Evolutionary conservation across 2,329 filamentous ascomycete species (phyloP).

Genomic region (Tricladium varicosporioides): DNA sequence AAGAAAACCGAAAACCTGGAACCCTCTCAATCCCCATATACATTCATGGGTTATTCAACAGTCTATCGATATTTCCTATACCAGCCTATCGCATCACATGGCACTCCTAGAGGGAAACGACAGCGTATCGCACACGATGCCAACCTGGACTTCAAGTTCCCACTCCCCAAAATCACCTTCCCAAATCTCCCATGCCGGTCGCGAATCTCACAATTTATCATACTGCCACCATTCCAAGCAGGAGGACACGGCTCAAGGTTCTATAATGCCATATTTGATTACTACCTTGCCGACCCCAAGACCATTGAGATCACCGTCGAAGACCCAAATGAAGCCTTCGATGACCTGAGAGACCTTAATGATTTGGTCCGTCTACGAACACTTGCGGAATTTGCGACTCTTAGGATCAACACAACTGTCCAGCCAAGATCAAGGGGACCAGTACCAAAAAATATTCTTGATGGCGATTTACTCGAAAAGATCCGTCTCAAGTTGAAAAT

Average conservation of each 20-base stretch:
- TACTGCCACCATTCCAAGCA: slow-evolving; percentile 83
- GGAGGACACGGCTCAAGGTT: slow-evolving; percentile 76
- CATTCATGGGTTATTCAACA: slow-evolving; percentile 85
- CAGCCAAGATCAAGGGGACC: slow-evolving; percentile 47
- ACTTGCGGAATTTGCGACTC: slow-evolving; percentile 53
- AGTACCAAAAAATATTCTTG: slow-evolving; percentile 55
- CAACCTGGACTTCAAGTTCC: slow-evolving; percentile 40
- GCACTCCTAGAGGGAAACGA: slow-evolving; percentile 35
- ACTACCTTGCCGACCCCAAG: slow-evolving; percentile 59
- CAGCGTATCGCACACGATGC: slow-evolving; percentile 31
- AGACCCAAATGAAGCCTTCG: slow-evolving; percentile 86
- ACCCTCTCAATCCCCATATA: slow-evolving; percentile 58
- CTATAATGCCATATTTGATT: slow-evolving; percentile 75
- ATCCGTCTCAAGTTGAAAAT: slow-evolving; percentile 68
- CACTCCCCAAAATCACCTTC: slow-evolving; percentile 39
- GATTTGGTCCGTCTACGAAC: slow-evolving; percentile 66
- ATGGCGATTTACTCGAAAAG: slow-evolving; percentile 51
- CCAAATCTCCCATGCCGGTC: slow-evolving; percentile 70
- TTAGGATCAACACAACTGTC: slow-evolving; percentile 54
- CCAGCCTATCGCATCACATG: slow-evolving; percentile 45
- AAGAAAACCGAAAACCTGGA: slow-evolving; percentile 48
- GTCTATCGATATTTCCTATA: slow-evolving; percentile 82
- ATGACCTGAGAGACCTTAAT: slow-evolving; percentile 73
- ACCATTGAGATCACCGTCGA: slow-evolving; percentile 88
- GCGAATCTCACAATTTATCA: slow-evolving; percentile 88